Evolutionary conservation across 2,329 filamentous ascomycete genomes (phyloP).

Genomic region (Aaosphaeria pasadenensis): DNA sequence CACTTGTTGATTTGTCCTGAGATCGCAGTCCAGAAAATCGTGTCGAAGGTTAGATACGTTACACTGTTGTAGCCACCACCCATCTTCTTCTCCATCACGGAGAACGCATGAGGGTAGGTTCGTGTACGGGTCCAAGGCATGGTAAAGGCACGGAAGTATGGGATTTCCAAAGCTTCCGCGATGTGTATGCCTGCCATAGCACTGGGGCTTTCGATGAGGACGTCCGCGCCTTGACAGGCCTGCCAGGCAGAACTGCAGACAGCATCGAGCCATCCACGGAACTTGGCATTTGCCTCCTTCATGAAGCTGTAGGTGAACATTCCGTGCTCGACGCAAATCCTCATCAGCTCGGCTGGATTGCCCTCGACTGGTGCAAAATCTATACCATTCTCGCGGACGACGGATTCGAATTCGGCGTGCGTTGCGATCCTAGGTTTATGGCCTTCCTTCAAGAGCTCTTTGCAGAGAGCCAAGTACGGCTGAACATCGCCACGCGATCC

Average conservation of each 20-base stretch:
- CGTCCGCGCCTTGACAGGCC: conserved; percentile 81
- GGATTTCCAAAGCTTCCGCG: conserved; percentile 85
- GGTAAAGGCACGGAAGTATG: conserved; percentile 95
- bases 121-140: conserved; percentile 98
- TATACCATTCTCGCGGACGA: conserved; percentile 91
- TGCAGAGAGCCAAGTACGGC: conserved; percentile 95
- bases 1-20: conserved; percentile 89
- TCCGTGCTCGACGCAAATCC: conserved; percentile 92
- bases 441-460: conserved; percentile 81
- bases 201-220: conserved; percentile 92
- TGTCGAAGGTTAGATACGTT: conserved; percentile 95
- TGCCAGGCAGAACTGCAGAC: conserved; percentile 77
- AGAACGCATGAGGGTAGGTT: conserved; percentile 94
- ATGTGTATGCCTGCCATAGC: conserved; percentile 99
- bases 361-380: conserved; percentile 86
- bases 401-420: conserved; percentile 82
- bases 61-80: conserved; percentile 94
- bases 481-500: conserved; percentile 95
- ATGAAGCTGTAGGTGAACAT: conserved; percentile 95
- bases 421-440: conserved; percentile 87
- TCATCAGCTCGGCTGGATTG: conserved; percentile 92
- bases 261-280: conserved; percentile 92
- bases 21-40: conserved; percentile 93
- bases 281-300: conserved; percentile 69
- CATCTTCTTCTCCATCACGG: conserved; percentile 89